Evolutionary conservation across 306 rosid genomes (phyloP).

Genomic region (Begonia peltatifolia): DNA sequence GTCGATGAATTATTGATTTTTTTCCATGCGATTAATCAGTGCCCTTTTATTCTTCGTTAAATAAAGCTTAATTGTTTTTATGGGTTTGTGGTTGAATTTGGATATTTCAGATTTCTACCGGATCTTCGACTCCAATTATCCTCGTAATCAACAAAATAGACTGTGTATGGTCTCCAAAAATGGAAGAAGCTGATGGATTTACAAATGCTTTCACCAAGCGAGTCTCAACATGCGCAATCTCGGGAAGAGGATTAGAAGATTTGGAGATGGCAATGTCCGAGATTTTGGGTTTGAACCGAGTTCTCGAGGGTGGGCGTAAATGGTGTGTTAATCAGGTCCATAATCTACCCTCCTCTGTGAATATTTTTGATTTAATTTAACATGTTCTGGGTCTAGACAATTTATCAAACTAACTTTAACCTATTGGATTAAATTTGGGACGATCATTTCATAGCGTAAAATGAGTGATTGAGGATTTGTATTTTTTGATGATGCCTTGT

Average conservation of each 20-base stretch:
- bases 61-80: background rate
- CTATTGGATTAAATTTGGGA: too few species aligned
- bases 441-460: background rate
- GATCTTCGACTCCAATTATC: conserved; percentile 60
- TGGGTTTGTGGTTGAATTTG: conserved; percentile 1
- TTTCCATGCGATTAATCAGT: background rate
- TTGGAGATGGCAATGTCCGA: conserved; percentile 66
- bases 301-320: conserved; percentile 57
- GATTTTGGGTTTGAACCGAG: conserved; percentile 57
- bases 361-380: background rate
- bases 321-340: conserved; percentile 91
- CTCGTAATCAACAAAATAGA: conserved; percentile 89
- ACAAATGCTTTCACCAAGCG: conserved; percentile 34
- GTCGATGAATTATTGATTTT: conserved; percentile 3
- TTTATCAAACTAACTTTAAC: too few species aligned
- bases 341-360: background rate
- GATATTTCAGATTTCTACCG: conserved; percentile 37
- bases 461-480: conserved; percentile 1
- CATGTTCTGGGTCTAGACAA: too few species aligned
- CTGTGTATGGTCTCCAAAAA: conserved; percentile 30
- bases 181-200: conserved; percentile 21
- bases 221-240: conserved; percentile 74
- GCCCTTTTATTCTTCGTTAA: background rate
- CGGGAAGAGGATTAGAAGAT: conserved; percentile 78
- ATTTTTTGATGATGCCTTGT: conserved; percentile 7